These are phyloP conservation scores for Trichoderma cornu-damae DNA, from an alignment of 2,329 filamentous ascomycete species.

Conservation along the genomic window DNA sequence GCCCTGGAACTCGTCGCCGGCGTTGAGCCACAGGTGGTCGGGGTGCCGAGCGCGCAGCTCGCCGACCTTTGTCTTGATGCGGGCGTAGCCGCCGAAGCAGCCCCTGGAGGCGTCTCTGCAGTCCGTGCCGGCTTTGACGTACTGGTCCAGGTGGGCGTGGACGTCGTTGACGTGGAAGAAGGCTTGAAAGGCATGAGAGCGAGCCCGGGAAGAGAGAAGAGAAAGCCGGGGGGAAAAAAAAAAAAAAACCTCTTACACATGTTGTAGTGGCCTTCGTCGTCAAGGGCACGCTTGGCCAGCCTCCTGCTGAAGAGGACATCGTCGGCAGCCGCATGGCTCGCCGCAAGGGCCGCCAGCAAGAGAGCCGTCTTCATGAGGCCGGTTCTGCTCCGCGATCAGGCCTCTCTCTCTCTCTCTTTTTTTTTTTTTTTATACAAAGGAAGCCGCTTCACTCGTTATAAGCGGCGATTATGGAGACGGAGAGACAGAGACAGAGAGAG, in stretches of 20 bases:
- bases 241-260: conserved; percentile 47
- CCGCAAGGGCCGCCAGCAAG: conserved; percentile 29
- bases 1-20: conserved; percentile 65
- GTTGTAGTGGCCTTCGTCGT: conserved; percentile 48
- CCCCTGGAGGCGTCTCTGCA: conserved; percentile 52
- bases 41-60: conserved; percentile 51
- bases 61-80: conserved; percentile 57
- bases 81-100: conserved; percentile 60
- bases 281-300: conserved; percentile 45
- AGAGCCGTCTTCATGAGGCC: conserved; percentile 17
- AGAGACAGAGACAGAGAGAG: too few relatives aligned
- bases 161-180: conserved; percentile 69
- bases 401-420: too few relatives aligned
- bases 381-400: background rate
- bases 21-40: conserved; percentile 60
- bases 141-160: conserved; percentile 62
- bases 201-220: background rate
- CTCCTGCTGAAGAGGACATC: conserved; percentile 48
- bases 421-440: too few relatives aligned
- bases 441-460: too few relatives aligned
- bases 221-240: too few relatives aligned
- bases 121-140: conserved; percentile 55
- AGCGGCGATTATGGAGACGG: too few relatives aligned
- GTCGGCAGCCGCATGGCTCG: conserved; percentile 31
- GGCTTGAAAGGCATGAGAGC: conserved; percentile 32